Conservation (phyloP, 169 alveolate species). For the Cryptosporidium sp. region DNA sequence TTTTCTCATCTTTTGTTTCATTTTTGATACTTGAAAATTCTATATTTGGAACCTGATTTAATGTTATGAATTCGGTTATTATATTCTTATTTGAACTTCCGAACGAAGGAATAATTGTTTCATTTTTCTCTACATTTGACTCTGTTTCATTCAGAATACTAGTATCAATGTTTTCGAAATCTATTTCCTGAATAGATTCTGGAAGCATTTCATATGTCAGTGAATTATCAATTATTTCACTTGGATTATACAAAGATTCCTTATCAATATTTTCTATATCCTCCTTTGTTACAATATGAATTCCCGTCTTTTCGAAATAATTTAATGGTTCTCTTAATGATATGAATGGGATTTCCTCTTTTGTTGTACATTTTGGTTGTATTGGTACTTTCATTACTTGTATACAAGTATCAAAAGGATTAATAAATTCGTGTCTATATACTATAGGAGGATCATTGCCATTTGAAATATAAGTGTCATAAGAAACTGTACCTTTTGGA, state of each 20-base stretch:
- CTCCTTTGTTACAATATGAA: slow-evolving; percentile 59
- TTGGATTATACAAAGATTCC: slow-evolving; percentile 16
- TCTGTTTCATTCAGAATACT: not conserved
- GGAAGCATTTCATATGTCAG: not conserved
- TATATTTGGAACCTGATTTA: not conserved
- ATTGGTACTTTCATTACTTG: slow-evolving; percentile 26
- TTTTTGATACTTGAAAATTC: not conserved
- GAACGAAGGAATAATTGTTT: not conserved
- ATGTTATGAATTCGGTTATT: not conserved
- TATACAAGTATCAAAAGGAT: slow-evolving; percentile 58
- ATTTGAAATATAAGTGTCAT: slow-evolving; percentile 40
- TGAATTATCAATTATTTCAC: slow-evolving; percentile 47
- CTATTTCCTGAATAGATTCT: not conserved
- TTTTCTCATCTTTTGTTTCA: not conserved
- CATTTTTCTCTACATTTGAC: not conserved
- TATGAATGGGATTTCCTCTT: slow-evolving; percentile 52
- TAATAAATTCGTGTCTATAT: slow-evolving; percentile 18
- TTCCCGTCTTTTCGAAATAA: slow-evolving; percentile 41
- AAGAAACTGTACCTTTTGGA: slow-evolving; percentile 44
- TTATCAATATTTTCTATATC: slow-evolving; percentile 40
- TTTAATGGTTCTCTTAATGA: slow-evolving; percentile 31
- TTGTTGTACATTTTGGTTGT: slow-evolving; percentile 46
- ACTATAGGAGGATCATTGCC: slow-evolving; percentile 63
- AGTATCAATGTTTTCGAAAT: slow-evolving; percentile 2
- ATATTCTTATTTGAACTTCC: not conserved